Conservation (phyloP, 139 green algal species). For the Astrephomene gubernaculifera region DNA sequence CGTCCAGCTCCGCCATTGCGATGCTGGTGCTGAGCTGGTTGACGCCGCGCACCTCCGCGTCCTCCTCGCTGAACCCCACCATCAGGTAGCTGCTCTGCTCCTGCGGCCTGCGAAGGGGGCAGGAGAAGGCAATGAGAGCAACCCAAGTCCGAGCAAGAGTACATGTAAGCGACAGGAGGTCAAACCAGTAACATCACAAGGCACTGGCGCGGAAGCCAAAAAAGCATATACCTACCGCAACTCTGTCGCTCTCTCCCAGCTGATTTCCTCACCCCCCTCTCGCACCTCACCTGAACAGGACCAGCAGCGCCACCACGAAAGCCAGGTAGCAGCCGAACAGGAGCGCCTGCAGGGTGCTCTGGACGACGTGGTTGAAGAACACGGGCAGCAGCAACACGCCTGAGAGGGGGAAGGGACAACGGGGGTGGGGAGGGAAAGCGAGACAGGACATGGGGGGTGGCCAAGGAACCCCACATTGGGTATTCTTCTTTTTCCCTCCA, state of each 20-base stretch:
- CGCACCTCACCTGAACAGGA: slow-evolving; percentile 30
- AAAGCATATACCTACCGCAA: no score
- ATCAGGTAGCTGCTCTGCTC: slow-evolving; percentile 41
- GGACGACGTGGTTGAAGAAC: slow-evolving; percentile 33
- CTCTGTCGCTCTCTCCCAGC: no score
- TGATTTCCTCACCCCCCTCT: no score
- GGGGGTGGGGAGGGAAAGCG: not conserved
- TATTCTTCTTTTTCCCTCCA: not conserved
- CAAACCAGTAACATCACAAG: no score
- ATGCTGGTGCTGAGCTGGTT: slow-evolving; percentile 26
- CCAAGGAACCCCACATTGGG: not conserved
- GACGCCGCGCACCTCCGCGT: slow-evolving; percentile 34
- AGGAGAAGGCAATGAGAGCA: not conserved
- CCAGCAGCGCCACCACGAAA: slow-evolving; percentile 16
- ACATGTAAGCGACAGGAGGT: no score
- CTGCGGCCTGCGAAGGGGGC: slow-evolving; percentile 14
- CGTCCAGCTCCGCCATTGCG: slow-evolving; percentile 16
- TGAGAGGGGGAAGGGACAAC: not conserved
- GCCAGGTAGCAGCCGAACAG: slow-evolving; percentile 21
- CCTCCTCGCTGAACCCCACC: slow-evolving; percentile 47
- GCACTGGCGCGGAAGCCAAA: no score
- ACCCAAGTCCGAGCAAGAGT: no score
- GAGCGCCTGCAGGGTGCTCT: slow-evolving; percentile 33
- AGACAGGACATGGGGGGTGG: not conserved
- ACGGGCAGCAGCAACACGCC: slow-evolving; percentile 22